phyloP scores from a whole-genome alignment of 176 grass and related monocot species.

The Paspalum vaginatum region DNA sequence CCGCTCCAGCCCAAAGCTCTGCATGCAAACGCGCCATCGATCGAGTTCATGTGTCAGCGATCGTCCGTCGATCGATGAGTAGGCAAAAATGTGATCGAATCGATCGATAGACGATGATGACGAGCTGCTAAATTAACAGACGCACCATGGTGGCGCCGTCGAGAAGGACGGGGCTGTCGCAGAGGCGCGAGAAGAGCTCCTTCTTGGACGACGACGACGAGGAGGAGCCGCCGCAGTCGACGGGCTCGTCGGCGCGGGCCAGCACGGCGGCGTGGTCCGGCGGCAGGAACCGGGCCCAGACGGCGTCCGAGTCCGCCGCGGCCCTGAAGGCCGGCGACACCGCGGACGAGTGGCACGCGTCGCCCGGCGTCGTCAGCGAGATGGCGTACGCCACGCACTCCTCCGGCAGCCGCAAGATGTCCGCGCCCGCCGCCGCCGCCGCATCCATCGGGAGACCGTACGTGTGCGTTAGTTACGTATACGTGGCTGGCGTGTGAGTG shows the following conservation, averaged over 20 bases:
- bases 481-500: too few relatives aligned
- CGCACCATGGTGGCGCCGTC: slow-evolving; percentile 71
- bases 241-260: slow-evolving; percentile 42
- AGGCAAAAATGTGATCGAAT: neutral
- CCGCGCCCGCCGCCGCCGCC: neutral
- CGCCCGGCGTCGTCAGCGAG: slow-evolving; percentile 65
- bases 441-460: too few relatives aligned
- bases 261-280: slow-evolving; percentile 53
- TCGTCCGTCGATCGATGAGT: too few relatives aligned
- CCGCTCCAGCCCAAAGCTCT: slow-evolving; percentile 74
- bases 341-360: slow-evolving; percentile 59
- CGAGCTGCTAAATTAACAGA: too few relatives aligned
- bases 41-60: too few relatives aligned
- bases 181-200: slow-evolving; percentile 75
- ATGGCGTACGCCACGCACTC: slow-evolving; percentile 76
- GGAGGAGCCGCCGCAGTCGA: neutral
- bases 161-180: slow-evolving; percentile 61
- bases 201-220: slow-evolving; percentile 45
- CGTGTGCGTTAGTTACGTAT: too few relatives aligned
- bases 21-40: neutral
- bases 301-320: slow-evolving; percentile 66
- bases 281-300: slow-evolving; percentile 75
- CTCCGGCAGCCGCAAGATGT: slow-evolving; percentile 64
- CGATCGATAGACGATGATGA: neutral
- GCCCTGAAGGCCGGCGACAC: slow-evolving; percentile 62